phyloP scores from a whole-genome alignment of 768 basidiomycete genomes.

The Leccinellum rugosiceps region DNA sequence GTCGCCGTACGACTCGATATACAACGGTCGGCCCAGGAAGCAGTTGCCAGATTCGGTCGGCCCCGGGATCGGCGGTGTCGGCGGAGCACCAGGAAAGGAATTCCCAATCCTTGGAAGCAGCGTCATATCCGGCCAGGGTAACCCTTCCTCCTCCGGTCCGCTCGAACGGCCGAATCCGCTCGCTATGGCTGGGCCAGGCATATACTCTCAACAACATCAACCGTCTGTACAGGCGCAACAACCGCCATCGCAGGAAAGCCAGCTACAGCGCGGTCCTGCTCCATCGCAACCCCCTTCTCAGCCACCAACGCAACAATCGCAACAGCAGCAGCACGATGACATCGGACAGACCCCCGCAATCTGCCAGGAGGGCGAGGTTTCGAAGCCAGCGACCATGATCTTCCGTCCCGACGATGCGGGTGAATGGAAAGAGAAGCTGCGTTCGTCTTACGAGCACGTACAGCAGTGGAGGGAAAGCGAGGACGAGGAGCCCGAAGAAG shows the following conservation, averaged over 20 bases:
- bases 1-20: conserved; percentile 69
- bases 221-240: conserved; percentile 23
- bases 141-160: conserved; percentile 33
- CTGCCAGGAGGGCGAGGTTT: conserved; percentile 17
- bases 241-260: conserved; percentile 31
- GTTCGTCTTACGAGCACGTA: conserved; percentile 55
- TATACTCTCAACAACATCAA: conserved; percentile 40
- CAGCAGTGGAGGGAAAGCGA: conserved; percentile 44
- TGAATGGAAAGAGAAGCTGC: conserved; percentile 82
- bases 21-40: conserved; percentile 80
- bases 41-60: conserved; percentile 62
- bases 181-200: conserved; percentile 28
- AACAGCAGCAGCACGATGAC: conserved; percentile 20
- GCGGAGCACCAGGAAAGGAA: conserved; percentile 47
- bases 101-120: conserved; percentile 58
- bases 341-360: conserved; percentile 9
- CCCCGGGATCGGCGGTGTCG: conserved; percentile 8
- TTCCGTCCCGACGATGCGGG: conserved; percentile 83
- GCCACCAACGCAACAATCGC: conserved; percentile 14
- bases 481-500: conserved; percentile 57
- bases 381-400: conserved; percentile 58
- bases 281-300: conserved; percentile 36
- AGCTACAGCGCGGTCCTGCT: conserved; percentile 19
- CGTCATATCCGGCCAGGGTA: conserved; percentile 19
- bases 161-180: conserved; percentile 53